Conservation (phyloP, 495 filamentous ascomycete species). For the Umbilicaria muhlenbergii region DNA sequence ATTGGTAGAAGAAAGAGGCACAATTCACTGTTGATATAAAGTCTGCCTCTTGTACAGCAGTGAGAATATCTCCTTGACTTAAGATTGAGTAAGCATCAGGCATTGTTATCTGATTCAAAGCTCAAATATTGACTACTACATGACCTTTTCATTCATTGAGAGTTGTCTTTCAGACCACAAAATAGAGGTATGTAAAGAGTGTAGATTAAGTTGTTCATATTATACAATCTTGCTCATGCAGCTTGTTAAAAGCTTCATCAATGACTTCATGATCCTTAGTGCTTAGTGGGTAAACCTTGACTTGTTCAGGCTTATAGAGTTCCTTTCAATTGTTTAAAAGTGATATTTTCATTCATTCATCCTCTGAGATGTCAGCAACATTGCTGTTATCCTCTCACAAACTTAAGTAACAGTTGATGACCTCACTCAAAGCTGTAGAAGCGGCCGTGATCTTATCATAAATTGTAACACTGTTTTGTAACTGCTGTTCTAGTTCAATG, state of each 20-base stretch:
- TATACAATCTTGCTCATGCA: not conserved
- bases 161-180: conserved; percentile 1
- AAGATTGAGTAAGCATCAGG: conserved; percentile 5
- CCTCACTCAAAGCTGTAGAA: too few species aligned
- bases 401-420: too few species aligned
- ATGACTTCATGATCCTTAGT: not conserved
- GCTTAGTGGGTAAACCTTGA: conserved; percentile 1
- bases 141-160: not conserved
- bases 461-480: too few species aligned
- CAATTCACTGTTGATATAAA: not conserved
- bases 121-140: conserved; percentile 6
- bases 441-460: too few species aligned
- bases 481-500: too few species aligned
- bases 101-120: not conserved
- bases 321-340: not conserved
- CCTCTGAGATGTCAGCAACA: not conserved
- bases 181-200: not conserved
- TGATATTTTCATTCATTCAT: not conserved
- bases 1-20: conserved; percentile 7
- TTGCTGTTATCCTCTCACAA: too few species aligned
- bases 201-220: not conserved
- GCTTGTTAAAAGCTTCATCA: conserved; percentile 5
- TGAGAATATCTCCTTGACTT: conserved; percentile 3
- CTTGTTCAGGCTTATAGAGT: not conserved
- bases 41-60: not conserved